A percentile compares a stretch with the other conserved stretches of the same genome.
These are phyloP conservation scores for Collybia nuda DNA, from an alignment of 768 basidiomycete species.

Conservation along the genomic window DNA sequence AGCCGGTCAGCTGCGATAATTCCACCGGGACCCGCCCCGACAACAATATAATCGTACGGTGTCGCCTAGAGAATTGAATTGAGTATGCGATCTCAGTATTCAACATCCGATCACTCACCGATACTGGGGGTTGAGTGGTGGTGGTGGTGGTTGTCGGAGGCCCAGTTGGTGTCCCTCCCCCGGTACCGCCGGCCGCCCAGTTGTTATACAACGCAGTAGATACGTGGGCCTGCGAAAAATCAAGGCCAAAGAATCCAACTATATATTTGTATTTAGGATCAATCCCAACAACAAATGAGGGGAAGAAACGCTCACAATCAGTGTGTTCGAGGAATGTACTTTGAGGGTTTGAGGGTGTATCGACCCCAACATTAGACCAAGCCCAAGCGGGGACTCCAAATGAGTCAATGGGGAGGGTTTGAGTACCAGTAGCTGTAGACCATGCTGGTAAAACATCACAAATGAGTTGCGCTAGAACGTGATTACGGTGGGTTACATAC, in stretches of 20 bases:
- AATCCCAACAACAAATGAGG: background rate
- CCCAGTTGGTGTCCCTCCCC: constrained; percentile 30
- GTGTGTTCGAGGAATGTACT: constrained; percentile 57
- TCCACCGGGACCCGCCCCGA: constrained; percentile 60
- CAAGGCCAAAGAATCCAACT: constrained; percentile 63
- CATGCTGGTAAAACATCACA: constrained; percentile 26
- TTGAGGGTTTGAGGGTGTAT: constrained; percentile 47
- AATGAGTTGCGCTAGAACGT: background rate
- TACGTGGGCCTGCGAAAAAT: constrained; percentile 46
- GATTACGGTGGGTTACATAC: constrained; percentile 29
- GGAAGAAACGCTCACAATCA: constrained; percentile 41
- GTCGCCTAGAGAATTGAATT: constrained; percentile 27
- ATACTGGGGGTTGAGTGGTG: constrained; percentile 28
- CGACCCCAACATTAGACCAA: constrained; percentile 39
- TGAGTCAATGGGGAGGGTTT: constrained; percentile 32
- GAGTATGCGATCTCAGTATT: background rate
- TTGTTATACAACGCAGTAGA: constrained; percentile 42
- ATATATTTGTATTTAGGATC: constrained; percentile 3
- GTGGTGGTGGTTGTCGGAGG: constrained; percentile 35
- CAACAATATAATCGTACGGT: constrained; percentile 54
- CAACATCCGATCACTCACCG: background rate
- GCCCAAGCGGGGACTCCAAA: constrained; percentile 54
- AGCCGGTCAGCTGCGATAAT: constrained; percentile 59
- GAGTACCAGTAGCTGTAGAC: constrained; percentile 34
- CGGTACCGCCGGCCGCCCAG: constrained; percentile 50